These are phyloP conservation scores for Tilletiopsis washingtonensis DNA, from an alignment of 1,284 basidiomycete genomes.

Conservation along the genomic window DNA sequence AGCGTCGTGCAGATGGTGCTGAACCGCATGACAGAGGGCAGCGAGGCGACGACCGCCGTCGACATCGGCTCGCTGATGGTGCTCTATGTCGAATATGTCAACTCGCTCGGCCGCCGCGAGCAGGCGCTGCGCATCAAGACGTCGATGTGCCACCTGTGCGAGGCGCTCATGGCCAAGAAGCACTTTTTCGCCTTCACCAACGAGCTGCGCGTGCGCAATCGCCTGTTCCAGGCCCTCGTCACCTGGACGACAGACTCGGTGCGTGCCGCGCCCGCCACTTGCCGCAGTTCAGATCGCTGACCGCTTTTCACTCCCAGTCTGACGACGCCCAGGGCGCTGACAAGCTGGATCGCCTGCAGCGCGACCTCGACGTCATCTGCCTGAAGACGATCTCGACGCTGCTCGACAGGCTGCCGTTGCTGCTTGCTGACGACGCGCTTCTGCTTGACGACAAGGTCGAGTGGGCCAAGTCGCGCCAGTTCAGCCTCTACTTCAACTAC, in stretches of 20 bases:
- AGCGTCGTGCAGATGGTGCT: slow-evolving; percentile 34
- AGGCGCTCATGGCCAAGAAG: slow-evolving; percentile 37
- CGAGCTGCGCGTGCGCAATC: slow-evolving; percentile 38
- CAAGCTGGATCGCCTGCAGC: slow-evolving; percentile 29
- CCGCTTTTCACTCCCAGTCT: no score
- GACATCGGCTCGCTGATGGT: slow-evolving; percentile 42
- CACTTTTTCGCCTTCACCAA: slow-evolving; percentile 29
- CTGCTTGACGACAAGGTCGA: slow-evolving; percentile 42
- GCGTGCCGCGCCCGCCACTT: no score
- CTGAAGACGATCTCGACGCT: slow-evolving; percentile 38
- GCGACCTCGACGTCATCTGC: slow-evolving; percentile 38
- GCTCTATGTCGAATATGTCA: slow-evolving; percentile 40
- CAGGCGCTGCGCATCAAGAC: slow-evolving; percentile 40
- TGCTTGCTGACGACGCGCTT: slow-evolving; percentile 38
- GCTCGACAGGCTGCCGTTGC: slow-evolving; percentile 34
- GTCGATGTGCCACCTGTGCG: slow-evolving; percentile 40
- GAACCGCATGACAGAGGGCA: slow-evolving; percentile 18
- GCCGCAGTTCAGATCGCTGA: background rate
- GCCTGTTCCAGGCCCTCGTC: slow-evolving; percentile 38
- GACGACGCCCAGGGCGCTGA: slow-evolving; percentile 22
- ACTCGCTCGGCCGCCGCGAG: slow-evolving; percentile 32
- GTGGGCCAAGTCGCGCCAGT: slow-evolving; percentile 40
- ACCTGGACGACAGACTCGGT: slow-evolving; percentile 41
- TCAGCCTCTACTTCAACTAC: slow-evolving; percentile 36
- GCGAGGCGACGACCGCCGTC: slow-evolving; percentile 19